Percentiles rank a stretch among this genome's conserved stretches.
Evolutionary conservation across 2,329 filamentous ascomycete species (phyloP).

Genomic region (Rhynchosporium graminicola): DNA sequence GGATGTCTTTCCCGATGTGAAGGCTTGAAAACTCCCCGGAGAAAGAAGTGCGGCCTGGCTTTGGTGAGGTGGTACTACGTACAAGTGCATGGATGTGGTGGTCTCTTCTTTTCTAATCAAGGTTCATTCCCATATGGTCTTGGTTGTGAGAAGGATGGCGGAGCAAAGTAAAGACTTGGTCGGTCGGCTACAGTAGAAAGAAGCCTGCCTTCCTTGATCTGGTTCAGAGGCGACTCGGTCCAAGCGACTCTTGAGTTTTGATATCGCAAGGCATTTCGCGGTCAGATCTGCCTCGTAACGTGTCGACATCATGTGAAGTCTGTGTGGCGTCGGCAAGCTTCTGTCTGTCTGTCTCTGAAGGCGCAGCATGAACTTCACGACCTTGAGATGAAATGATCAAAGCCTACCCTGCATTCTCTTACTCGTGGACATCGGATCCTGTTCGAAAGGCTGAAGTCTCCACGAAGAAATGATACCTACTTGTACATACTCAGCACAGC

Average conservation of each 20-base stretch:
- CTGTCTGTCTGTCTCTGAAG: neutral
- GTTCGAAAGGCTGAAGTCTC: neutral
- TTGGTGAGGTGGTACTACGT: neutral
- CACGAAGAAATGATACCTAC: neutral
- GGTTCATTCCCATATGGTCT: no score
- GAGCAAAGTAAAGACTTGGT: neutral
- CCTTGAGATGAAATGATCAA: slow-evolving; percentile 3
- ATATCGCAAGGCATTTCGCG: neutral
- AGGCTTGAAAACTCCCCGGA: slow-evolving; percentile 22
- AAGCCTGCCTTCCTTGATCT: neutral
- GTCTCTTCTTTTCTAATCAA: no score
- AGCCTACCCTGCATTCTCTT: neutral
- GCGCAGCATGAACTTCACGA: neutral
- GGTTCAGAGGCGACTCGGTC: neutral
- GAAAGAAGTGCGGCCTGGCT: neutral
- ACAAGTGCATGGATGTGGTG: no score
- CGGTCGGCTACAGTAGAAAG: neutral
- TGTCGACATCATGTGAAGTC: slow-evolving; percentile 9
- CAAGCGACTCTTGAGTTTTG: slow-evolving; percentile 3
- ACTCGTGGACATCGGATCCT: neutral
- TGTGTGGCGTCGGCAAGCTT: slow-evolving; percentile 4
- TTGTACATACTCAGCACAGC: slow-evolving; percentile 6
- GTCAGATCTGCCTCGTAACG: slow-evolving; percentile 9
- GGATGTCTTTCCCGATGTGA: slow-evolving; percentile 35
- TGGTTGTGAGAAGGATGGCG: no score